Evolutionary conservation across 1,284 basidiomycete species (phyloP).

Genomic region (Boletus albobrunnescens): DNA sequence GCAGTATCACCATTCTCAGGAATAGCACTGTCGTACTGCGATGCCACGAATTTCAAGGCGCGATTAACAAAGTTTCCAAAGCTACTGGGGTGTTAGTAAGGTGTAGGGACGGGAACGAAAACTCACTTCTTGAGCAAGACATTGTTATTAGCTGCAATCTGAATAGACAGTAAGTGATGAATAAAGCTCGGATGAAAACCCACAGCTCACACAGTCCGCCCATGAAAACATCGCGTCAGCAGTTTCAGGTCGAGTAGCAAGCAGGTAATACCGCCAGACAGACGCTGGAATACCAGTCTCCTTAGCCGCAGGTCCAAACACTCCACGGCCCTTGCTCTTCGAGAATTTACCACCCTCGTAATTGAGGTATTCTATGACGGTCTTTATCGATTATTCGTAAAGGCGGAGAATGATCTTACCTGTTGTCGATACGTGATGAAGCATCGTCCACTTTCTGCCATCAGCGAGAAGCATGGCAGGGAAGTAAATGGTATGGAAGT

Average conservation of each 20-base stretch:
- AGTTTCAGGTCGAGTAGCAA: conserved; percentile 91
- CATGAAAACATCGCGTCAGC: conserved; percentile 97
- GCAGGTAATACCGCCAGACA: conserved; percentile 96
- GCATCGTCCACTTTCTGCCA: conserved; percentile 87
- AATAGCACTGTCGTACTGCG: conserved; percentile 79
- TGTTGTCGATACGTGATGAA: conserved; percentile 94
- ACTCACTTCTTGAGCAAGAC: conserved; percentile 88
- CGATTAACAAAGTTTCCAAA: conserved; percentile 99
- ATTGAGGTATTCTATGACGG: conserved; percentile 84
- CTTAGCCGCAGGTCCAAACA: conserved; percentile 93
- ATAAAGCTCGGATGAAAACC: background rate
- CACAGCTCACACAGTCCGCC: conserved; percentile 75
- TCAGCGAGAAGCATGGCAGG: conserved; percentile 90
- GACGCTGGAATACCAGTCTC: conserved; percentile 91
- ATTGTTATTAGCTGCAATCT: conserved; percentile 92
- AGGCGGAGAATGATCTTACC: conserved; percentile 45
- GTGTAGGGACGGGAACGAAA: background rate
- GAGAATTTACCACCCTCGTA: conserved; percentile 99
- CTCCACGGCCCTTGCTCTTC: conserved; percentile 94
- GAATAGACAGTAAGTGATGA: background rate
- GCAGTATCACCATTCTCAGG: conserved; percentile 72
- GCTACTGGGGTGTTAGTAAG: conserved; percentile 38
- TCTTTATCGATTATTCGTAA: conserved; percentile 2
- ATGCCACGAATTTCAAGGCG: conserved; percentile 85
- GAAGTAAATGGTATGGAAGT: conserved; percentile 98